Evolutionary conservation across 345 rosid species (phyloP).

Genomic region (Odontarrhena argentea): DNA sequence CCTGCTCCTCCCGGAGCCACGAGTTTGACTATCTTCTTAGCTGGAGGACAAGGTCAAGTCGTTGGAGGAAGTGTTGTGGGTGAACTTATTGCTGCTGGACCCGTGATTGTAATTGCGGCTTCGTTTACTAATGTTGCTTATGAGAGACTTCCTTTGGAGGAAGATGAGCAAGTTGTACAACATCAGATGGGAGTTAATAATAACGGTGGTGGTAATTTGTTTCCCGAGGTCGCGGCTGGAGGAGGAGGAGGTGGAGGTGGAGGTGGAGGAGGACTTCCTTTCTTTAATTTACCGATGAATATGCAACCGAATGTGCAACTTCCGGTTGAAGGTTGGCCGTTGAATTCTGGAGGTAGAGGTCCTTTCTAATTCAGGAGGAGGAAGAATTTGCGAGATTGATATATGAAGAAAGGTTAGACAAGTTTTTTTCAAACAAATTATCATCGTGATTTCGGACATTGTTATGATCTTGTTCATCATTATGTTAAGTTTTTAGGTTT

Average conservation of each 20-base stretch:
- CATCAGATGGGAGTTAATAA: constrained; percentile 37
- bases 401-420: constrained; percentile 41
- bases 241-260: constrained; percentile 52
- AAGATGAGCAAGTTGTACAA: constrained; percentile 73
- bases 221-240: constrained; percentile 37
- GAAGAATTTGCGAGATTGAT: constrained; percentile 27
- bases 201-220: constrained; percentile 42
- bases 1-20: constrained; percentile 99
- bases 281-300: constrained; percentile 82
- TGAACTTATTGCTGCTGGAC: constrained; percentile 93
- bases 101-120: constrained; percentile 91
- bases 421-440: constrained; percentile 25
- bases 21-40: constrained; percentile 82
- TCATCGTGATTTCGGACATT: constrained; percentile 35
- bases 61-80: constrained; percentile 97
- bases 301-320: constrained; percentile 69
- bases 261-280: constrained; percentile 74
- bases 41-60: constrained; percentile 97
- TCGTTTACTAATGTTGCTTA: constrained; percentile 96
- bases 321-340: constrained; percentile 92
- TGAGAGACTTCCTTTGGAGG: constrained; percentile 92
- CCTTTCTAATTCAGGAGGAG: constrained; percentile 42
- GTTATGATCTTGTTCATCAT: constrained; percentile 30
- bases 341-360: constrained; percentile 67
- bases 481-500: constrained; percentile 35